These are phyloP conservation scores for Lichtheimia ornata DNA, from an alignment of 371 early-diverging fungal genomes.

Conservation along the genomic window DNA sequence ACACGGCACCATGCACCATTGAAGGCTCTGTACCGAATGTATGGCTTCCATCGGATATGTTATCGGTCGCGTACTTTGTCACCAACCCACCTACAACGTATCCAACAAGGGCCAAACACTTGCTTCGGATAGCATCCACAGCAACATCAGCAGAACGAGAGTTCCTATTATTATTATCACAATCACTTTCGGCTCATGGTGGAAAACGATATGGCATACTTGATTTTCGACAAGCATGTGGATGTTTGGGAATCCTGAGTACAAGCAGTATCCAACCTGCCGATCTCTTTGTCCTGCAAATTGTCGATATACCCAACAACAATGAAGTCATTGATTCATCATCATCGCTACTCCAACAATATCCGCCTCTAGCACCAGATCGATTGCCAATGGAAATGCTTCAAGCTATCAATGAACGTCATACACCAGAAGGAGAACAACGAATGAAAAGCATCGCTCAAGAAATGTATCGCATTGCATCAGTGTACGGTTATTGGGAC, in stretches of 20 bases:
- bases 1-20: not conserved
- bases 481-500: conserved; percentile 46
- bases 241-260: conserved; percentile 19
- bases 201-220: conserved; percentile 19
- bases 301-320: conserved; percentile 1
- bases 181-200: conserved; percentile 4
- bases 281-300: conserved; percentile 1
- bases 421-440: conserved; percentile 14
- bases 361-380: not conserved
- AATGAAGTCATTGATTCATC: not conserved
- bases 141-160: conserved; percentile 25
- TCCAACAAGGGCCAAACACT: conserved; percentile 48
- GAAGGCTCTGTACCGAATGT: not conserved
- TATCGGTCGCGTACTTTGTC: conserved; percentile 35
- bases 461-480: conserved; percentile 30
- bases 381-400: conserved; percentile 28
- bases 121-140: conserved; percentile 19
- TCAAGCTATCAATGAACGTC: conserved; percentile 31
- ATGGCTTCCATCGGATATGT: conserved; percentile 1
- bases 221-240: not conserved
- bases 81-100: conserved; percentile 45
- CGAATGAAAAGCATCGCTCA: conserved; percentile 20
- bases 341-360: not conserved
- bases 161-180: conserved; percentile 15
- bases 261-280: conserved; percentile 7